These are phyloP conservation scores for Hibiscus tridactylites DNA, from an alignment of 345 rosid species.

Conservation along the genomic window DNA sequence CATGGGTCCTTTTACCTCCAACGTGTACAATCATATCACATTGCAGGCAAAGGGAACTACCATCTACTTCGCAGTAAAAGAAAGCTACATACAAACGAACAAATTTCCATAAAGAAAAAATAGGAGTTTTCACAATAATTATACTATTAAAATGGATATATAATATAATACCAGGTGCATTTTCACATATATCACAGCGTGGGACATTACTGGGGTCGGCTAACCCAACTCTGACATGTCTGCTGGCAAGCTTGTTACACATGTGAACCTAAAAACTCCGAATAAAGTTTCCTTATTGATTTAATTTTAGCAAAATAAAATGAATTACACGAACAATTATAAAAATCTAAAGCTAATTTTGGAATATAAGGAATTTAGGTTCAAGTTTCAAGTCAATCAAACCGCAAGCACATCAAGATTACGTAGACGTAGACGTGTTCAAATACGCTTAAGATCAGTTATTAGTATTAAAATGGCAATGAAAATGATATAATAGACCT, in stretches of 20 bases:
- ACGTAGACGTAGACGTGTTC: neutral
- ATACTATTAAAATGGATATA: neutral
- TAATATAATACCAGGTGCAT: conserved; percentile 64
- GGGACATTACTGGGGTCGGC: conserved; percentile 70
- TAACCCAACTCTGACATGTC: conserved; percentile 77
- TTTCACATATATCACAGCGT: conserved; percentile 78
- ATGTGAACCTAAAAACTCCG: conserved; percentile 52
- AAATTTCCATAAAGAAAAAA: neutral
- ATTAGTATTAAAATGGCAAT: neutral
- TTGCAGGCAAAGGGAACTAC: conserved; percentile 82
- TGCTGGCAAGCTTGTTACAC: conserved; percentile 81
- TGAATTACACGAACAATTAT: neutral
- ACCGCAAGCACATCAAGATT: neutral
- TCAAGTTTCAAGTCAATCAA: neutral
- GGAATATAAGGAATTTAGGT: neutral
- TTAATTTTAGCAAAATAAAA: neutral
- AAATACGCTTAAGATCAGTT: neutral
- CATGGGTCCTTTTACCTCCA: conserved; percentile 81
- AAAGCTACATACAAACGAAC: conserved; percentile 44
- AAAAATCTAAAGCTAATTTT: neutral
- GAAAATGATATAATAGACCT: conserved; percentile 23
- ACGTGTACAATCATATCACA: conserved; percentile 86
- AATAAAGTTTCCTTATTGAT: neutral
- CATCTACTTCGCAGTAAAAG: conserved; percentile 85
- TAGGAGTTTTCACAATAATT: neutral